Base-by-base conservation (phyloP, 31 red algal genomes). In the Porphyra umbilicalis region DNA sequence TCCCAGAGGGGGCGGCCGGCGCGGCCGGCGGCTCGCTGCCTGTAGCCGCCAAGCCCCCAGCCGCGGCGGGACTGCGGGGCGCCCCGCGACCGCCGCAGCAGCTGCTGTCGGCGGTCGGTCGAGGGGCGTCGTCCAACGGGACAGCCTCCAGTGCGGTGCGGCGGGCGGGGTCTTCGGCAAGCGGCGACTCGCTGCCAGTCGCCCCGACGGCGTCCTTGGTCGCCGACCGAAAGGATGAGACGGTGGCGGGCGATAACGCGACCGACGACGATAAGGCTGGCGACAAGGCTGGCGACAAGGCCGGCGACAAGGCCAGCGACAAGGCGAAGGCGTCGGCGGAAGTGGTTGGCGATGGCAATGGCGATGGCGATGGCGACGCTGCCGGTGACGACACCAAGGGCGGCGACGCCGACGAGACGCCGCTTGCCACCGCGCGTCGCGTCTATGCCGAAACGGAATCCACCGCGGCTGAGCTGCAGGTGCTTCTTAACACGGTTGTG, bases 401-500 rank as follows among this genome's bases (percentile, higher is more conserved):
- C 38, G 31, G 8, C 35, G 46, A 68, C 34, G 80, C 38, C 39
- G 20, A 82, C 8, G 40, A 68, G n/a, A 20, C 34, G 9, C 33
- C 32, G 30, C 39, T 82, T 30, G 38, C 39, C 33, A 39, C 33
- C 32, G 80, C 80, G 29, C 88, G 80, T 33, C 79, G 77, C 38
- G 85, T 79, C 4, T 89, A 79, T 44, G 85, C 74, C 39, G 86
- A 89, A 36, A 86, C 91, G 35, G 85, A 88, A 75, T 46, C 42
- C 14, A 81, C 87, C 38, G 79, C 82, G 13, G 80, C 80, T 15
- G 91, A 89, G 36, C 76, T 93, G 16, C 71, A 79, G n/a, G 82
- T 39, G 38, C 32, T 89, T 20, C 91, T 89, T 75, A 86, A 93
- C 35, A 87, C 88, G 34, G 88, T 89, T 85, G 75, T 93, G 79